A percentile compares a stretch with the other conserved stretches of the same genome.
phyloP scores from a whole-genome alignment of 345 rosid species.

The Durio zibethinus region DNA sequence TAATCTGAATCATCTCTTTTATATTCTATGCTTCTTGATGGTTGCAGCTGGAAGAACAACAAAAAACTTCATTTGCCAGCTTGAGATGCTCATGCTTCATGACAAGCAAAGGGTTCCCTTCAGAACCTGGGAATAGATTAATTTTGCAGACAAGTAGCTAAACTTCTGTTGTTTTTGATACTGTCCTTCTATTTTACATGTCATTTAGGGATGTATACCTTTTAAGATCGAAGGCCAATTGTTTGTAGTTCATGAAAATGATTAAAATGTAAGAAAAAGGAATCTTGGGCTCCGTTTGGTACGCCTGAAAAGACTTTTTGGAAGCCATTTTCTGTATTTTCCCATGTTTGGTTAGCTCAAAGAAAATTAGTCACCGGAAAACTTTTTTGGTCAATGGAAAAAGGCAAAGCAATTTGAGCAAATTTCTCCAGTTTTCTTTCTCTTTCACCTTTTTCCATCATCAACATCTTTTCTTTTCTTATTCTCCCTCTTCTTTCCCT shows the following conservation, averaged over 20 bases:
- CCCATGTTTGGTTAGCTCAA: too few species aligned
- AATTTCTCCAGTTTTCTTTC: too few species aligned
- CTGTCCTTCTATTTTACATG: not conserved
- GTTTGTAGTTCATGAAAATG: not conserved
- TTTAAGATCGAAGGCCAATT: not conserved
- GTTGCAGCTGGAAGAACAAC: conserved; percentile 88
- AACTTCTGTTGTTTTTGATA: not conserved
- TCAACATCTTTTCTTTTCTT: too few species aligned
- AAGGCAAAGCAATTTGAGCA: too few species aligned
- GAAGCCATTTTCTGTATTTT: not conserved
- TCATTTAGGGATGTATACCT: not conserved
- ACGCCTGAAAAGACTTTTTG: too few species aligned
- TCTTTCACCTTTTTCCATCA: too few species aligned
- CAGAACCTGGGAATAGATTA: not conserved
- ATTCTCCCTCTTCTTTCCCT: too few species aligned
- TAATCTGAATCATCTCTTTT: not conserved
- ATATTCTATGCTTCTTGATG: not conserved
- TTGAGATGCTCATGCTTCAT: conserved; percentile 21
- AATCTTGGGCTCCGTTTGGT: too few species aligned
- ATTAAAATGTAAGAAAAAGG: not conserved
- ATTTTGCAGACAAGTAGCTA: not conserved
- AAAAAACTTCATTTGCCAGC: conserved; percentile 78
- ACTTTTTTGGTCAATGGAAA: too few species aligned
- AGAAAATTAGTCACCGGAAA: too few species aligned
- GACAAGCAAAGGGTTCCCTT: not conserved